Evolutionary conservation across 1,284 basidiomycete genomes (phyloP).

Genomic region (Polyporus tsugae): DNA sequence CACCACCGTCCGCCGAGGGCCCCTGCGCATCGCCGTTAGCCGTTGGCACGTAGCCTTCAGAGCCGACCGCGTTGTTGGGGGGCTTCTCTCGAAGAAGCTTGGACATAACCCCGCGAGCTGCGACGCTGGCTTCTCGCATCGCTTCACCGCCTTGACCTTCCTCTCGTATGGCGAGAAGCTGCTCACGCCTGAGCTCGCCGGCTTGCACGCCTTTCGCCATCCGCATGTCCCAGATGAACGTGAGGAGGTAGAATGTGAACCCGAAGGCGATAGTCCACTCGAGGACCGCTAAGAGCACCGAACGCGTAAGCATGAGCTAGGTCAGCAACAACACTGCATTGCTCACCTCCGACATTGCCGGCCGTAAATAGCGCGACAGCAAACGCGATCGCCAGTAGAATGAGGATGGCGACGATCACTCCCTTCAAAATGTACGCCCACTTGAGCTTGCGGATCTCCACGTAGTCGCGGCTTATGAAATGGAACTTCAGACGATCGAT

Average conservation of each 20-base stretch:
- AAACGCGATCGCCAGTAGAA: constrained; percentile 69
- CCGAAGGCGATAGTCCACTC: constrained; percentile 80
- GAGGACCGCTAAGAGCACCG: constrained; percentile 54
- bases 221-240: constrained; percentile 33
- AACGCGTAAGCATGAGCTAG: background rate
- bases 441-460: constrained; percentile 53
- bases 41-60: background rate
- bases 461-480: constrained; percentile 69
- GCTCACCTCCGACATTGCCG: constrained; percentile 59
- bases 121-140: constrained; percentile 16
- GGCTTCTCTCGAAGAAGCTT: background rate
- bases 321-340: background rate
- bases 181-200: constrained; percentile 29
- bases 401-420: constrained; percentile 61
- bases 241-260: constrained; percentile 53
- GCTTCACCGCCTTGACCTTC: constrained; percentile 17
- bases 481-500: constrained; percentile 53
- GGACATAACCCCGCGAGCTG: background rate
- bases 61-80: background rate
- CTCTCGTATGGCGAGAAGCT: constrained; percentile 25
- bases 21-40: background rate
- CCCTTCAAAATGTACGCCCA: constrained; percentile 70
- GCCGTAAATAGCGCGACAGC: constrained; percentile 57
- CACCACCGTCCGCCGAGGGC: background rate
- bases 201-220: constrained; percentile 30